Percentiles rank a stretch among this genome's conserved stretches.
These are phyloP conservation scores for Sclerotinia minor DNA, from an alignment of 2,329 filamentous ascomycete genomes.

Conservation along the genomic window DNA sequence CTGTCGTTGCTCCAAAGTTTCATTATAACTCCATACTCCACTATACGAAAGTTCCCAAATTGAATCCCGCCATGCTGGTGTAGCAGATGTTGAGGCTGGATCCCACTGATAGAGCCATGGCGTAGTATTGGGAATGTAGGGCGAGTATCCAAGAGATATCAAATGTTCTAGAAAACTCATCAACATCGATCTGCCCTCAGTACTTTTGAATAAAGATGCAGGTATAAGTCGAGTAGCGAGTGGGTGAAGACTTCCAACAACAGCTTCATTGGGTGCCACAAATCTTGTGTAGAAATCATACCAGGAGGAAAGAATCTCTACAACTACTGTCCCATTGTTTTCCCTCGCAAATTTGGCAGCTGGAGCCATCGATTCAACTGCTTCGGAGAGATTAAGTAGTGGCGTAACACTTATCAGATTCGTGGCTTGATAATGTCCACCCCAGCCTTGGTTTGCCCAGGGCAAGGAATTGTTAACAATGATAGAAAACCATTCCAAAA, in stretches of 20 bases:
- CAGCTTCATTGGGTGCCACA: conserved; percentile 24
- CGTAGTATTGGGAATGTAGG: conserved; percentile 28
- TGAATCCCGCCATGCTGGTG: conserved; percentile 27
- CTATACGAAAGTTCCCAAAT: conserved; percentile 28
- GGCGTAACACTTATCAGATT: conserved; percentile 29
- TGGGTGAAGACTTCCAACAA: conserved; percentile 24
- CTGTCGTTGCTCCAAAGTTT: conserved; percentile 19
- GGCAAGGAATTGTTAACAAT: conserved; percentile 28
- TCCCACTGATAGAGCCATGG: conserved; percentile 28
- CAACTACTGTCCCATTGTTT: conserved; percentile 23
- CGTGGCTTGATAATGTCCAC: conserved; percentile 27
- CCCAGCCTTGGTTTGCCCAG: conserved; percentile 33
- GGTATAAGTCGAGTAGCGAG: conserved; percentile 26
- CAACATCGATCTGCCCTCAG: conserved; percentile 21
- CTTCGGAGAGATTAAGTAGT: conserved; percentile 28
- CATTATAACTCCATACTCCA: conserved; percentile 24
- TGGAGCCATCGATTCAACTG: conserved; percentile 27
- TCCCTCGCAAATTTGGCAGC: conserved; percentile 24
- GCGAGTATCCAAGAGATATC: conserved; percentile 22
- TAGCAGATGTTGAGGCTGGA: conserved; percentile 29
- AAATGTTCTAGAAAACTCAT: conserved; percentile 25
- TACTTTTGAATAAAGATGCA: conserved; percentile 24
- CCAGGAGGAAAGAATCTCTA: conserved; percentile 28
- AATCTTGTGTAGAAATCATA: conserved; percentile 30
- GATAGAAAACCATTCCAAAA: conserved; percentile 26